Conservation (phyloP, 1,284 basidiomycete genomes). For the Cerioporus squamosus region DNA sequence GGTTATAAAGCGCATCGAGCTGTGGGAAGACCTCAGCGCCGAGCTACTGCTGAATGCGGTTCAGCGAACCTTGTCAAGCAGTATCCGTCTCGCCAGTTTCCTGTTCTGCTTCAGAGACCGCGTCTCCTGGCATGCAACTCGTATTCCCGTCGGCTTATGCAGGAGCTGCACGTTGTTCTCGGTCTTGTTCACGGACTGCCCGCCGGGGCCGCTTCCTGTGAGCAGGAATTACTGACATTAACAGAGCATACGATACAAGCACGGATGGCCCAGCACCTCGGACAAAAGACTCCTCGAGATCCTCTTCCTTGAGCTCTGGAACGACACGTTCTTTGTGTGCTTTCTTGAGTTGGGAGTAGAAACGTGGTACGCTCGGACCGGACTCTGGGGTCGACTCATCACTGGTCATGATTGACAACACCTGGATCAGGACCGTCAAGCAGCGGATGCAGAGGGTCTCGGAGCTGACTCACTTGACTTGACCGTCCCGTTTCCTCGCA, state of each 20-base stretch:
- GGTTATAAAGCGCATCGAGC: conserved; percentile 74
- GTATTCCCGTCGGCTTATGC: conserved; percentile 78
- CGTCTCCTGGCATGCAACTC: conserved; percentile 80
- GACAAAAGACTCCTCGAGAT: conserved; percentile 78
- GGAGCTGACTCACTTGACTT: conserved; percentile 28
- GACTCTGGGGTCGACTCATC: conserved; percentile 32
- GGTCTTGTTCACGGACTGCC: conserved; percentile 87
- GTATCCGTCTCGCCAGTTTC: conserved; percentile 64
- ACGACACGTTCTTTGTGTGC: conserved; percentile 62
- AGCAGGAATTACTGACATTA: conserved; percentile 17
- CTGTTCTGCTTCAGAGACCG: conserved; percentile 75
- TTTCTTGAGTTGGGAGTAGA: conserved; percentile 72
- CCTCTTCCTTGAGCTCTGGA: conserved; percentile 71
- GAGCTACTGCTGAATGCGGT: not conserved
- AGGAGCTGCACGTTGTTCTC: conserved; percentile 82
- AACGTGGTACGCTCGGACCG: conserved; percentile 45
- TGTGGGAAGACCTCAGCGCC: conserved; percentile 32
- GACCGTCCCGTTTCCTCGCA: conserved; percentile 40
- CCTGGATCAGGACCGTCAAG: conserved; percentile 31
- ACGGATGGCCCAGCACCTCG: conserved; percentile 51
- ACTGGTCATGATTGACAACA: conserved; percentile 38
- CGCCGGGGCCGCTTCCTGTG: conserved; percentile 81
- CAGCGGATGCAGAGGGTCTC: conserved; percentile 3
- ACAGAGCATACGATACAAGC: conserved; percentile 19
- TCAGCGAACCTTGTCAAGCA: conserved; percentile 71